Conservation (phyloP, 257 asterid species). For the Plectranthus barbatus region DNA sequence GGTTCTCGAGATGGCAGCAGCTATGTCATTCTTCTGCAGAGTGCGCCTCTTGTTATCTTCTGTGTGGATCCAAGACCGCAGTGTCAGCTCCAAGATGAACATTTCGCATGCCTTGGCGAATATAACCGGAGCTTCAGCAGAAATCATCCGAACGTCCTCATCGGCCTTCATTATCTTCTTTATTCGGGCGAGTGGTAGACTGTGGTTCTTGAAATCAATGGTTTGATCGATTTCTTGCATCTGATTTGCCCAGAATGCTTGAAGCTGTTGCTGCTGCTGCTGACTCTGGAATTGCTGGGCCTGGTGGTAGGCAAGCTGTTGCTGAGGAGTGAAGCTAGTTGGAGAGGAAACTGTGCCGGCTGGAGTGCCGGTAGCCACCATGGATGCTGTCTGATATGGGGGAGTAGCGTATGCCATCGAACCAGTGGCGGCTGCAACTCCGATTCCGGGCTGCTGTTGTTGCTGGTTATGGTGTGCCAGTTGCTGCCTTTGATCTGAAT, state of each 20-base stretch:
- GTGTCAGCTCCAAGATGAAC: conserved; percentile 56
- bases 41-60: conserved; percentile 67
- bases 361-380: conserved; percentile 35
- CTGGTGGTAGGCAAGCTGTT: conserved; percentile 43
- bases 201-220: conserved; percentile 57
- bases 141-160: conserved; percentile 57
- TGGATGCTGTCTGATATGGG: conserved; percentile 25
- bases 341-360: conserved; percentile 41
- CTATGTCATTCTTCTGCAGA: conserved; percentile 62
- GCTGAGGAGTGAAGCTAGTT: conserved; percentile 23
- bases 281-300: conserved; percentile 38
- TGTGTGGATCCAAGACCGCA: conserved; percentile 56
- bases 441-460: conserved; percentile 25
- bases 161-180: too few relatives aligned
- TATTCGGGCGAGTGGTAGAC: conserved; percentile 56
- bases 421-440: conserved; percentile 17
- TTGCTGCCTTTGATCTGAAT: conserved; percentile 33
- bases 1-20: conserved; percentile 57
- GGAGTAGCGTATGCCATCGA: conserved; percentile 28
- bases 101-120: conserved; percentile 70
- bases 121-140: conserved; percentile 60
- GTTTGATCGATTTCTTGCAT: conserved; percentile 43
- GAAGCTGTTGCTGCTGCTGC: conserved; percentile 45
- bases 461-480: conserved; percentile 25
- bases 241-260: conserved; percentile 50